Evolutionary conservation across 1,284 basidiomycete genomes (phyloP).

Genomic region (Schizophyllum amplum): DNA sequence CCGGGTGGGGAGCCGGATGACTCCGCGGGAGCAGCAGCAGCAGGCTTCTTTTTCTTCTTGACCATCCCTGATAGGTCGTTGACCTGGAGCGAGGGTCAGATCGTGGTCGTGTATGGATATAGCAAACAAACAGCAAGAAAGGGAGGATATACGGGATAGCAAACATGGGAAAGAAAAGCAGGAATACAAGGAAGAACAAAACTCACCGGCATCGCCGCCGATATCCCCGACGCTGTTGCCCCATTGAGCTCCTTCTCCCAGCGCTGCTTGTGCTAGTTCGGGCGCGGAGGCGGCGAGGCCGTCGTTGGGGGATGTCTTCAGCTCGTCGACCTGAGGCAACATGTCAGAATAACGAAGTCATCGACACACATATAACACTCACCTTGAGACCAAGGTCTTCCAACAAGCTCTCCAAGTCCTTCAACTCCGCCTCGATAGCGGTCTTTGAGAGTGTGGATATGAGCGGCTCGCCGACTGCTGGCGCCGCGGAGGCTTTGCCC

Average conservation of each 20-base stretch:
- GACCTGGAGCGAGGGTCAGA: too few relatives aligned
- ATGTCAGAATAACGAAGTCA: neutral
- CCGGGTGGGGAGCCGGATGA: constrained; percentile 22
- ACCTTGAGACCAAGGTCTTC: constrained; percentile 82
- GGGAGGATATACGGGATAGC: too few relatives aligned
- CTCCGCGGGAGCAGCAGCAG: constrained; percentile 8
- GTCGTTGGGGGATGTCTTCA: constrained; percentile 70
- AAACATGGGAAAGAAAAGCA: too few relatives aligned
- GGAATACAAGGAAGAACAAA: too few relatives aligned
- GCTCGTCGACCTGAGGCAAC: constrained; percentile 65
- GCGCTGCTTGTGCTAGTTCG: constrained; percentile 53
- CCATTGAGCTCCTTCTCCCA: constrained; percentile 62
- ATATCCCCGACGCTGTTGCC: constrained; percentile 18
- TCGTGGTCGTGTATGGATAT: too few relatives aligned
- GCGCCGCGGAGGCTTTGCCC: constrained; percentile 37
- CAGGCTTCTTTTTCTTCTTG: constrained; percentile 73
- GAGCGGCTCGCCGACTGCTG: constrained; percentile 40
- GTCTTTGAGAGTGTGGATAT: constrained; percentile 53
- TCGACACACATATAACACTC: constrained; percentile 5
- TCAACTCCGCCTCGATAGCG: constrained; percentile 69
- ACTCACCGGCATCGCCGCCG: constrained; percentile 19
- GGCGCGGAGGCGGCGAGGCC: constrained; percentile 45
- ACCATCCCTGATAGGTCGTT: constrained; percentile 80
- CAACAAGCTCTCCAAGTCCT: constrained; percentile 68
- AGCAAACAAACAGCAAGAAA: neutral